Evolutionary conservation across 805 yeast species (phyloP), one percentile per base, ranked within the genome.

Genomic region (Candida namnaoensis): DNA sequence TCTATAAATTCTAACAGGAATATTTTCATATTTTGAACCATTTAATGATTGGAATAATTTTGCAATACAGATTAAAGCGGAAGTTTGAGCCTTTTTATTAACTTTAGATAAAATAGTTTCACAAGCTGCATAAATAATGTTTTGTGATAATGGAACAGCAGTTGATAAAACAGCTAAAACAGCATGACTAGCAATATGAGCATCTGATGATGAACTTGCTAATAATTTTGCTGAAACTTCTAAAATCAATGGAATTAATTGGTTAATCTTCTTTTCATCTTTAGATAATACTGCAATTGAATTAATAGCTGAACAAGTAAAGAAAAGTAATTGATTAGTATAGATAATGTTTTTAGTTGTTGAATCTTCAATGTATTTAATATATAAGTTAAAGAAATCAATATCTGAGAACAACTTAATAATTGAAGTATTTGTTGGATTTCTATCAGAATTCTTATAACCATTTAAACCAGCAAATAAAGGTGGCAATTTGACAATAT

Each of bases 181-280:
- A 38, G 95, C 84, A 58, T 86, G 91, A 2, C 91, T 88, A 15
- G 96, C 82, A 44, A 87, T 72, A 58, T 85, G 93, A 39, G 81
- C 71, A 52, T 87, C 95, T 8, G 67, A 62, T 42, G 62, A 63
- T 11, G 62, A 44, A 7, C 77, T 65, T 2, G 64, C 62, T 45
- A 82, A 61, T 34, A 84, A 61, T 42, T 69, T 66, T 15, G 83
- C 85, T 13, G 79, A 65, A 1, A 72, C 64, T 53, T 80, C 82
- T 48, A 85, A 65, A 14, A 80, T 61, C 4, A 72, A 51, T 4
- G 88, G 86, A 35, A 80, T 68, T 24, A 71, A 55, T 19, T 66
- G 69, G 37, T 73, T 68, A 38, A 82, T 61, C 38, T 64, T 70
- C 8, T 61, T 62, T 28, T 58, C 66, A 40, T 66, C 61, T 14